Base-by-base conservation (phyloP, 2,329 filamentous ascomycete species). In the Botrytis medusae region DNA sequence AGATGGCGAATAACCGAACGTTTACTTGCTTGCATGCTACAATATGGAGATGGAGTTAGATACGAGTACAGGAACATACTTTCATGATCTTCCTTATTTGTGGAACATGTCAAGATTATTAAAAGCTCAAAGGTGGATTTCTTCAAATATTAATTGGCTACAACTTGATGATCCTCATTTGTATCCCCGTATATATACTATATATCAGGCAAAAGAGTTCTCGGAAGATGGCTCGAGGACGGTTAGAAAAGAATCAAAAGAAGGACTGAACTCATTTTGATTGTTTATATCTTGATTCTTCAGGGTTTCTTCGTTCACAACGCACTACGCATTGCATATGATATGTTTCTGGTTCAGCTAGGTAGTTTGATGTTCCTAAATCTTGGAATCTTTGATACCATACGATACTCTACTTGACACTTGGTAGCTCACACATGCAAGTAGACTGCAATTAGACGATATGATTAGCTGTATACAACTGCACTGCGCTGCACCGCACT, bases 91-190 rank as follows among this genome's bases (percentile, higher is more conserved):
- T 42, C 69, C 34, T 64, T 57, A 42, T 46, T 16, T 57, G 37
- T 72, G 69, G 60, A 37, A 67, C 60, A 51, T 34, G 29, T 54
- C 60, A 72, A 67, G 40, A 54, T 25, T 57, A 32, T 54, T n/a
- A 29, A 57, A 67, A 61, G 44, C 40, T 20, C 9, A 65, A 57
- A 34, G n/a, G 44, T 54, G 46, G 60, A 67, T 65, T 54, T 57
- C 51, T 8, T 29, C 20, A 8, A 18, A 72, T 14, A 46, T 57
- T 54, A 59, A 67, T 59, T 67, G 60, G 37, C 60, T 71, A 46
- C 34, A 54, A 32, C 25, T 42, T 25, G 60, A 71, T 71, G 44
- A 64, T 71, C 44, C 20, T 71, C 46, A 59, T 71, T 71, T 65
- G 54, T 57, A 44, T 71, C 69, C 37, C 54, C 67, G 40, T 59